Evolutionary conservation across 768 basidiomycete genomes (phyloP).

Genomic region (Naganishia vaughanmartiniae): DNA sequence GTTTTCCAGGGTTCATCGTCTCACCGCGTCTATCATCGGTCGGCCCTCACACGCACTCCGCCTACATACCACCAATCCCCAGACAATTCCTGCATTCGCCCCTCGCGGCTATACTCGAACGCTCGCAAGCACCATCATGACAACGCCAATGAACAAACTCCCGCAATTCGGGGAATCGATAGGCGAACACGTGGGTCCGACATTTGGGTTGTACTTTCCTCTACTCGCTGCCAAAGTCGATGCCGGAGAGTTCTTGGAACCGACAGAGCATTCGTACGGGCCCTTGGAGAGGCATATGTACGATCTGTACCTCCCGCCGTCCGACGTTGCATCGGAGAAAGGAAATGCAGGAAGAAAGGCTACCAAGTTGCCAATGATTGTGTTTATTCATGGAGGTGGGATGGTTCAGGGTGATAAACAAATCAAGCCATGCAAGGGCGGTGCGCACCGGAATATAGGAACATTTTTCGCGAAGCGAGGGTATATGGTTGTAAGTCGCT

Average conservation of each 20-base stretch:
- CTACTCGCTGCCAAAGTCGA: not conserved
- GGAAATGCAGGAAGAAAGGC: not conserved
- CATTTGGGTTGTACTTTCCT: constrained; percentile 17
- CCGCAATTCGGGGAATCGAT: constrained; percentile 5
- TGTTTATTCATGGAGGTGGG: constrained; percentile 29
- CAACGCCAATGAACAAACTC: constrained; percentile 11
- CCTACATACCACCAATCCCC: not conserved
- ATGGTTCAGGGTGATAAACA: constrained; percentile 25
- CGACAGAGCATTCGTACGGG: constrained; percentile 5
- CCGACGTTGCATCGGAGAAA: not conserved
- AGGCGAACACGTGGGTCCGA: not conserved
- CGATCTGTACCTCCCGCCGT: constrained; percentile 25
- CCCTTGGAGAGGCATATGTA: constrained; percentile 9
- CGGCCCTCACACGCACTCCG: not conserved
- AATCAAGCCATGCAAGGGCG: not conserved
- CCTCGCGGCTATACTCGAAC: not conserved
- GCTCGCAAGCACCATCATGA: not conserved
- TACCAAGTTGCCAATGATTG: not conserved
- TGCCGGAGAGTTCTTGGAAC: not conserved
- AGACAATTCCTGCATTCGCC: not conserved
- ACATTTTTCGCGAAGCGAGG: constrained; percentile 21
- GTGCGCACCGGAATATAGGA: constrained; percentile 24
- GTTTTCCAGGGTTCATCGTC: not conserved
- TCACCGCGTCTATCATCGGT: not conserved
- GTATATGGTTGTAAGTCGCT: constrained; percentile 9